Evolutionary conservation across 352 stramenopile species (phyloP), one percentile per base, ranked within the genome.

Genomic region (Globisporangium cystogenes): DNA sequence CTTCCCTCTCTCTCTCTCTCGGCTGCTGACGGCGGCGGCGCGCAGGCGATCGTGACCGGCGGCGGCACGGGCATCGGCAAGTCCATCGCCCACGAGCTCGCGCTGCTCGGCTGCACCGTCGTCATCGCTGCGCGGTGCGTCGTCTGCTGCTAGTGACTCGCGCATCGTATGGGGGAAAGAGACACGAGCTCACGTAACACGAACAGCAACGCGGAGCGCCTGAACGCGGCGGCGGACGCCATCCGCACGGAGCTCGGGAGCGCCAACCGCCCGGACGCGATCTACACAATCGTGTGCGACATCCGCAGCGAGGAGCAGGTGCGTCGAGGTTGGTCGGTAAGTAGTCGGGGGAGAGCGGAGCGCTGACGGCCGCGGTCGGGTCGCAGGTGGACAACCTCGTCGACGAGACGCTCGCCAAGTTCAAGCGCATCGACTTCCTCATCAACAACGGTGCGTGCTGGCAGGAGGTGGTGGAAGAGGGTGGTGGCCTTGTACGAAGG

Each of bases 401-500:
- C n/a, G 70, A 82, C 44, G 68, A 72, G 36, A 82, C 72, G 33
- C 55, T 98, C 44, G 64, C 79, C 57, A 86, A 78, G 53, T 96
- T 81, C 64, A 80, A 86, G 47, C 73, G 79, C 26, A 72, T 98
- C 29, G 77, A 98, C 65, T 89, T 96, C 47, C 67, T 98, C 27
- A 72, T 98, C 16, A 98, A 98, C 71, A 98, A 98, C 63, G 90
- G 76, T 84, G 36, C 20, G 53, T 24, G 1, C 16, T 2, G 7
- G 31, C 10, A n/a, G n/a, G n/a, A n/a, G n/a, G n/a, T n/a, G n/a
- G n/a, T n/a, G n/a, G n/a, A n/a, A n/a, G n/a, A n/a, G n/a, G n/a
- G n/a, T n/a, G n/a, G n/a, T n/a, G n/a, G n/a, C n/a, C n/a, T n/a
- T 33, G 27, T 7, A 33, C 7, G 8, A 21, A 23, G 21, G 27